These are phyloP conservation scores for Hypoxylon rickii DNA, from an alignment of 495 filamentous ascomycete species.

Conservation along the genomic window DNA sequence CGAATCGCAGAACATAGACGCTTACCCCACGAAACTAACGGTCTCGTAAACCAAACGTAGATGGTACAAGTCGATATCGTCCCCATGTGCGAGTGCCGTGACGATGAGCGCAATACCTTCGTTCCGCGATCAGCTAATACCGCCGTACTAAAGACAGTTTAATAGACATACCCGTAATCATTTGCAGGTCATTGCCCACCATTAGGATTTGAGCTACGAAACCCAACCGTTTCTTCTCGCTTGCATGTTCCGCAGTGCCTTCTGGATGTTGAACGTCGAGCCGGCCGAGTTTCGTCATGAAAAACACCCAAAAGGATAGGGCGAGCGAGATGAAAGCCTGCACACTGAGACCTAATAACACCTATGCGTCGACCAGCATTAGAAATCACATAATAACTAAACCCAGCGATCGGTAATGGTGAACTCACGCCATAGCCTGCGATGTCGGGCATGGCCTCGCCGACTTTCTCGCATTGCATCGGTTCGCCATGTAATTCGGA, in stretches of 20 bases:
- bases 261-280: slow-evolving; percentile 34
- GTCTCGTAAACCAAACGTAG: slow-evolving; percentile 45
- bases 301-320: slow-evolving; percentile 46
- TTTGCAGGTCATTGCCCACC: slow-evolving; percentile 45
- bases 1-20: background rate
- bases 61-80: slow-evolving; percentile 41
- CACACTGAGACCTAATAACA: slow-evolving; percentile 41
- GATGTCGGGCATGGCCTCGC: slow-evolving; percentile 44
- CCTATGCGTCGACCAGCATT: slow-evolving; percentile 16
- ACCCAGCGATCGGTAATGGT: no score
- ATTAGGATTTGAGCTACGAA: slow-evolving; percentile 44
- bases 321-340: slow-evolving; percentile 40
- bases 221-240: slow-evolving; percentile 41
- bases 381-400: no score
- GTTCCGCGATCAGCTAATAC: no score
- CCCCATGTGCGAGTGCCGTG: slow-evolving; percentile 31
- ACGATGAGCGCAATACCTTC: slow-evolving; percentile 37
- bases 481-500: slow-evolving; percentile 7
- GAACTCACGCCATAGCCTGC: slow-evolving; percentile 44
- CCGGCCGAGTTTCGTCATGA: slow-evolving; percentile 49
- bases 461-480: slow-evolving; percentile 40
- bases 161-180: slow-evolving; percentile 24
- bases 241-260: slow-evolving; percentile 33
- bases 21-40: slow-evolving; percentile 44
- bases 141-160: no score